phyloP scores from a whole-genome alignment of 805 yeast species.

The Debaryomyces prosopidis region DNA sequence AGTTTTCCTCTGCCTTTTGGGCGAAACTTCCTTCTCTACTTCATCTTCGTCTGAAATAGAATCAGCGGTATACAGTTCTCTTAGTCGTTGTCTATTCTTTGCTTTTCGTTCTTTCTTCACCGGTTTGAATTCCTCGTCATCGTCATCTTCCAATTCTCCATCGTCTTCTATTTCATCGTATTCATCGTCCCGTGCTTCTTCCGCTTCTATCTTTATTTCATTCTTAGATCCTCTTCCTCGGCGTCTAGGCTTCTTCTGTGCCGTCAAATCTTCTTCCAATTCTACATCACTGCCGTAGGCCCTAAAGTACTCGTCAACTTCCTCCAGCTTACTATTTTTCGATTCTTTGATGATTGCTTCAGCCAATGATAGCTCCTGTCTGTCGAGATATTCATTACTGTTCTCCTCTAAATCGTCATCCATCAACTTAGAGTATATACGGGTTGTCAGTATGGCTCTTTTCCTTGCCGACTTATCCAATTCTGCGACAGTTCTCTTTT shows the following conservation, averaged over 20 bases:
- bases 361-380: conserved; percentile 46
- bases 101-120: conserved; percentile 8
- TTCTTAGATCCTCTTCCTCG: conserved; percentile 3
- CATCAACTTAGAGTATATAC: conserved; percentile 27
- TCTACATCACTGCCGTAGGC: conserved; percentile 24
- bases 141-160: conserved; percentile 7
- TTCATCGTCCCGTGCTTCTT: conserved; percentile 9
- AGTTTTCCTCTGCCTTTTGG: not conserved
- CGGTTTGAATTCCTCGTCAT: conserved; percentile 2
- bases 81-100: not conserved
- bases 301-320: conserved; percentile 1
- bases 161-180: conserved; percentile 8
- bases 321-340: conserved; percentile 9
- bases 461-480: conserved; percentile 50
- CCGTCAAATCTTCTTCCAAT: conserved; percentile 20
- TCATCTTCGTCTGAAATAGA: not conserved
- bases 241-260: not conserved
- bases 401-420: conserved; percentile 34
- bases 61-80: not conserved
- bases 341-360: conserved; percentile 35
- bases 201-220: not conserved
- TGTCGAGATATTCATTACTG: conserved; percentile 24
- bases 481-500: conserved; percentile 33
- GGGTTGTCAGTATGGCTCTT: conserved; percentile 40
- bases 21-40: not conserved